Evolutionary conservation across 2,329 filamentous ascomycete species (phyloP).

Genomic region (Penicillium sp.): DNA sequence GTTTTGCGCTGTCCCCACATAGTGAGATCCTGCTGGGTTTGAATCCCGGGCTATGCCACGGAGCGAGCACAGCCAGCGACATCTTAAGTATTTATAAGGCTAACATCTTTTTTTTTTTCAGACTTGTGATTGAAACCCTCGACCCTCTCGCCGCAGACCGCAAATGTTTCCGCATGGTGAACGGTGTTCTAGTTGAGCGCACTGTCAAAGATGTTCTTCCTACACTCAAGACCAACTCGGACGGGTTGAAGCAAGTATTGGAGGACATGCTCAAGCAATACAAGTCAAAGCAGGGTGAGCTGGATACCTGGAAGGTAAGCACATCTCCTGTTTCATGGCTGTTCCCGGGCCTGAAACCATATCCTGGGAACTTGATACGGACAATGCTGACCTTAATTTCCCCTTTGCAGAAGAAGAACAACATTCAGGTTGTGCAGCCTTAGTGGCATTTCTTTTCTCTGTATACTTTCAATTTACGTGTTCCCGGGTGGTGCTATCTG

Average conservation of each 20-base stretch:
- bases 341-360: not conserved
- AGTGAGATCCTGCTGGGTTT: not conserved
- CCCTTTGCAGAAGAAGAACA: conserved; percentile 48
- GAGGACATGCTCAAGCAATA: conserved; percentile 96
- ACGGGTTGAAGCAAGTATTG: conserved; percentile 88
- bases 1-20: not conserved
- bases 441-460: conserved; percentile 18
- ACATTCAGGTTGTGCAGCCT: conserved; percentile 51
- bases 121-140: conserved; percentile 90
- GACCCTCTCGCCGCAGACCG: conserved; percentile 77
- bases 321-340: not conserved
- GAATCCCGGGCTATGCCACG: not conserved
- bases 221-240: conserved; percentile 86
- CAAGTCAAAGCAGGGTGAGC: conserved; percentile 87
- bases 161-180: conserved; percentile 99
- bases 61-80: not conserved
- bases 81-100: conserved; percentile 15
- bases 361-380: not conserved
- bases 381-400: conserved; percentile 6
- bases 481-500: conserved; percentile 5
- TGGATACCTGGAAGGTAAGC: conserved; percentile 97
- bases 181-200: conserved; percentile 90
- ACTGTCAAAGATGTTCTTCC: conserved; percentile 92
- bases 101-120: conserved; percentile 40
- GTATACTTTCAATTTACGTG: conserved; percentile 12